Evolutionary conservation across 1,284 basidiomycete species (phyloP), one percentile per base, ranked within the genome.

Genomic region (Butyriboletus appendiculatus): DNA sequence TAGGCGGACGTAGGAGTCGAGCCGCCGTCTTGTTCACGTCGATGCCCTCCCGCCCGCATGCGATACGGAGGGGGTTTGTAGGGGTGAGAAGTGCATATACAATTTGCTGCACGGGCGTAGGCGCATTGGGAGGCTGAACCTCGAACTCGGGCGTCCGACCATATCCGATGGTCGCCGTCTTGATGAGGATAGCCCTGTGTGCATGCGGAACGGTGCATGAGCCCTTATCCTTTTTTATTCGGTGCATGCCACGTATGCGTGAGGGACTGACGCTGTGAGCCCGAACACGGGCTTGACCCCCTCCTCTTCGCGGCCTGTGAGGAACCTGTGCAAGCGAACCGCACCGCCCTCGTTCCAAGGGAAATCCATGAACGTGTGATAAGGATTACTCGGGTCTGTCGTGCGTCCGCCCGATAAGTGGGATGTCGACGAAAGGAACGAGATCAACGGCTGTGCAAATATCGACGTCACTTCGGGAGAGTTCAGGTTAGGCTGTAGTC

Each of bases 251-350:
- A 18, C 14, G 37, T 33, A 42, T 39, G 34, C 5, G 35, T 14
- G 15, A 15, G 22, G 16, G 35, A 78, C 84, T 60, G 65, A 93
- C 90, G 90, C 82, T 45, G 92, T 94, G 15, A 94, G 72, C 3
- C 91, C 92, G 59, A 85, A 92, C 1, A 94, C 83, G 15, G 92
- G 92, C 62, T 92, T 92, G 18, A 91, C 82, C 0, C 90, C 90
- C 16, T 85, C 84, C 5, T 80, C 82, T 68, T 94, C 92, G 38
- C 90, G 73, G 0, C 92, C 92, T 0, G 92, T 94, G 40, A 93
- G 75, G 73, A 94, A 94, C 15, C 79, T 76, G 70, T 94, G 92
- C 63, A 85, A 78, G 22, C 90, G 77, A 14, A 84, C 64, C n/a
- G 59, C 54, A 5, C 71, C 67, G 0, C 62, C 58, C 14, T 57